Base-by-base conservation (phyloP, 1,139 yeast species). In the Magnusiomyces tetraspermus region DNA sequence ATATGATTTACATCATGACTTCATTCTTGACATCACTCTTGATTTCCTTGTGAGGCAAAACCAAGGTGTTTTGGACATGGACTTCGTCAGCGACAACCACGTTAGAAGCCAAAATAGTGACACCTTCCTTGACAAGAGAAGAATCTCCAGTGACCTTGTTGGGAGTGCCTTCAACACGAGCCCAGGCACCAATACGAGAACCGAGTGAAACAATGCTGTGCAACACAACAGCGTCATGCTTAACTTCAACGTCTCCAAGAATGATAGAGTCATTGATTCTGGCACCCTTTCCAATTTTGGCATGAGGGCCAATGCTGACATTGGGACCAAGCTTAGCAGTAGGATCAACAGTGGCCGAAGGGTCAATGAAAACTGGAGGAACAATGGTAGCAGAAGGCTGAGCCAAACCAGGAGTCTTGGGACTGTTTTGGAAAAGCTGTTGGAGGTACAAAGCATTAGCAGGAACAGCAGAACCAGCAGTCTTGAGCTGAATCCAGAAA, bases 401-500 rank as follows among this genome's bases (percentile, higher is more conserved):
- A 43, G 71, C 71, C 30, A 68, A 59, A 22, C 64, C 66, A 10
- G 67, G 65, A 41, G 70, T 65, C 53, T 62, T 64, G 49, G 71
- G 71, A 52, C 65, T 62, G 24, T 67, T 59, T 57, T 66, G 74
- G 71, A 63, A 68, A 60, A 59, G 68, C 60, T 66, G 74, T 62
- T 63, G 76, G 53, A 80, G 67, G 62, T 78, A 80, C 54, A 80
- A 72, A 51, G 78, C 76, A 63, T 80, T 80, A 30, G 84, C 85
- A 51, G 80, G 77, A 41, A 81, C 71, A 3, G 86, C 85, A 46
- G 81, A 78, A 2, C 82, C 77, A 2, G 86, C 85, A 43, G 80
- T 79, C 68, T 81, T 81, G 63, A 81, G 75, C 62, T 82, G 84
- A 55, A 81, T 75, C 85, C 85, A 81, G 64, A 77, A 79, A 37